Conservation (phyloP, 129 eudicot genomes). For the Saposhnikovia divaricata region DNA sequence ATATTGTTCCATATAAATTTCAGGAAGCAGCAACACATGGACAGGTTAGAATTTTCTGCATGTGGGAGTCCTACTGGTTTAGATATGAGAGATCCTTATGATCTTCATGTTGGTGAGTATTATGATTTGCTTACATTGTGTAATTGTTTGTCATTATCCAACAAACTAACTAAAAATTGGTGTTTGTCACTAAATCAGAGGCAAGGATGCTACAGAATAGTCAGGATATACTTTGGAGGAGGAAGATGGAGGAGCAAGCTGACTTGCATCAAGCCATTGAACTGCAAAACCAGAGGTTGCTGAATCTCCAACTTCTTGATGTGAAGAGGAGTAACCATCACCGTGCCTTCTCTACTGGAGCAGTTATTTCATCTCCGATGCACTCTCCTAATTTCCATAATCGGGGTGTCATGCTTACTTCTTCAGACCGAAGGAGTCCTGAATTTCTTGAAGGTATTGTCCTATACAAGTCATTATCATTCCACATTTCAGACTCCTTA, state of each 20-base stretch:
- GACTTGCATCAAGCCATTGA: conserved; percentile 72
- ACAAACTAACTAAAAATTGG: not conserved
- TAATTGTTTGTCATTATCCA: not conserved
- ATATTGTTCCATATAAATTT: not conserved
- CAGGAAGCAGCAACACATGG: conserved; percentile 61
- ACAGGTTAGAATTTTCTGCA: conserved; percentile 42
- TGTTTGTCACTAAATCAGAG: conserved; percentile 19
- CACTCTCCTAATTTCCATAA: conserved; percentile 48
- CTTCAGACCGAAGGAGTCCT: conserved; percentile 38
- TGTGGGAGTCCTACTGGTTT: conserved; percentile 52
- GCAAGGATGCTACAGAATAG: conserved; percentile 52
- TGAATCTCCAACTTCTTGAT: conserved; percentile 68
- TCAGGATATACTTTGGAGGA: conserved; percentile 60
- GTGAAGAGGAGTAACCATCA: conserved; percentile 55
- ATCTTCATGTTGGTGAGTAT: conserved; percentile 33
- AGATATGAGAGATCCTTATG: conserved; percentile 65
- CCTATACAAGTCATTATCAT: not conserved
- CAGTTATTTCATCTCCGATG: conserved; percentile 45
- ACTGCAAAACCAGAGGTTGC: conserved; percentile 58
- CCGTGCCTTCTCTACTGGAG: conserved; percentile 56
- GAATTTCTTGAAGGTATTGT: conserved; percentile 38
- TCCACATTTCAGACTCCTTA: not conserved
- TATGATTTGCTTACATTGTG: not conserved
- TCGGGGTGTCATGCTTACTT: conserved; percentile 26
- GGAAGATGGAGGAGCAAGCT: conserved; percentile 74